Evolutionary conservation across 306 rosid genomes (phyloP), one percentile per base, ranked within the genome.

Genomic region (Rosa multiflora): DNA sequence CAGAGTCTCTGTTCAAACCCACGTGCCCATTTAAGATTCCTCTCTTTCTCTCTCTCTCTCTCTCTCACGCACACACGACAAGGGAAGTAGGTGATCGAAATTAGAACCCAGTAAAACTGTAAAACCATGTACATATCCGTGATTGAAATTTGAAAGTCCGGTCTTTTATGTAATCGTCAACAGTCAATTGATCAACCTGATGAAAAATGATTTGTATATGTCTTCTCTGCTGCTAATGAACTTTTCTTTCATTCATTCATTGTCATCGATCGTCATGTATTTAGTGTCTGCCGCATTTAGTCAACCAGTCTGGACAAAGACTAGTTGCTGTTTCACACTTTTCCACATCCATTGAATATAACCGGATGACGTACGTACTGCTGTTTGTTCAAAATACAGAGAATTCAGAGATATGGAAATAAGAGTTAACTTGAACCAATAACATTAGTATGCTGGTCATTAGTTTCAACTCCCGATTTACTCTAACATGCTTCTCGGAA

Each of bases 331-430:
- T 46, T 20, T 67, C 32, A 58, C 59, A 55, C 35, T 80, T 84
- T 77, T 80, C 84, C 64, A 77, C 72, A 63, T 80, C 21, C 82
- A 77, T 73, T 72, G 79, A 76, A 80, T 72, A 75, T 32, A 21
- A 15, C 63, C 17, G 15, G 8, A 10, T 48, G 23, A 18, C 37
- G 37, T 32, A 18, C 37, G 37, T 32, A 32, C 68, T 63, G 14
- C 69, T 61, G 39, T 56, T 23, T n/a, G 5, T 56, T 56, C 12
- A n/a, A 56, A 56, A 1, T 52, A 5, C 29, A 58, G 0, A 58
- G 8, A 63, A 10, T 32, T 63, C 42, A 29, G 17, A 35, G n/a
- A 63, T 59, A 11, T 43, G 7, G 0, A 56, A n/a, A 20, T n/a
- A 20, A 8, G 8, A 8, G 62, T 21, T 58, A 9, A n/a, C 35